Conservation (phyloP, 2,329 filamentous ascomycete species). For the Trichoderma sp. region DNA sequence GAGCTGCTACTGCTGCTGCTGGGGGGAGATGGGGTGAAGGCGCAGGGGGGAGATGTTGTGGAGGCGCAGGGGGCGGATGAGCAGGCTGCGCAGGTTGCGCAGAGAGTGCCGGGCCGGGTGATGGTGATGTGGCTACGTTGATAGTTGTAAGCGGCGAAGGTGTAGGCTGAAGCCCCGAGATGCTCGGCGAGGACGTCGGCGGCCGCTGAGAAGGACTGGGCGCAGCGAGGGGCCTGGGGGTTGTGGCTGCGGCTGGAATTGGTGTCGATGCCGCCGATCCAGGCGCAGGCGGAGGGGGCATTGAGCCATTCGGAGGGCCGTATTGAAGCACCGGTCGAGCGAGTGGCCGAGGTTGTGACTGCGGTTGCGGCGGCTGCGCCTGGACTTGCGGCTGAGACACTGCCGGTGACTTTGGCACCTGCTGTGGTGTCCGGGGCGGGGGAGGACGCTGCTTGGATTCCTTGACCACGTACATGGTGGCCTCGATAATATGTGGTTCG, state of each 20-base stretch:
- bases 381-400: conserved; percentile 22
- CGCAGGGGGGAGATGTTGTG: conserved; percentile 20
- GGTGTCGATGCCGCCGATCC: conserved; percentile 34
- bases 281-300: conserved; percentile 56
- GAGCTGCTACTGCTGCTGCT: conserved; percentile 31
- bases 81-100: conserved; percentile 4
- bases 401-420: conserved; percentile 27
- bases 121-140: conserved; percentile 24
- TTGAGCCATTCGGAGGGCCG: conserved; percentile 63
- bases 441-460: conserved; percentile 53
- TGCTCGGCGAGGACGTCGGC: conserved; percentile 31
- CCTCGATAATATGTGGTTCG: conserved; percentile 79
- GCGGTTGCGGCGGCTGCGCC: conserved; percentile 16
- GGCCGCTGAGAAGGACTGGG: conserved; percentile 33
- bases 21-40: conserved; percentile 27
- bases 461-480: conserved; percentile 72
- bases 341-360: conserved; percentile 30
- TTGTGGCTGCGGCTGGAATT: conserved; percentile 23
- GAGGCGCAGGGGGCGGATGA: conserved; percentile 21
- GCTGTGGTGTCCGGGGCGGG: conserved; percentile 41
- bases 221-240: conserved; percentile 28
- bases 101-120: conserved; percentile 9
- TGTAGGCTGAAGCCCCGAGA: conserved; percentile 24
- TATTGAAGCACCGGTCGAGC: conserved; percentile 65
- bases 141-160: conserved; percentile 11